Percentiles rank a stretch among this genome's conserved stretches.
Conservation (phyloP, 441 rosid species). For the Viola pubescens region DNA sequence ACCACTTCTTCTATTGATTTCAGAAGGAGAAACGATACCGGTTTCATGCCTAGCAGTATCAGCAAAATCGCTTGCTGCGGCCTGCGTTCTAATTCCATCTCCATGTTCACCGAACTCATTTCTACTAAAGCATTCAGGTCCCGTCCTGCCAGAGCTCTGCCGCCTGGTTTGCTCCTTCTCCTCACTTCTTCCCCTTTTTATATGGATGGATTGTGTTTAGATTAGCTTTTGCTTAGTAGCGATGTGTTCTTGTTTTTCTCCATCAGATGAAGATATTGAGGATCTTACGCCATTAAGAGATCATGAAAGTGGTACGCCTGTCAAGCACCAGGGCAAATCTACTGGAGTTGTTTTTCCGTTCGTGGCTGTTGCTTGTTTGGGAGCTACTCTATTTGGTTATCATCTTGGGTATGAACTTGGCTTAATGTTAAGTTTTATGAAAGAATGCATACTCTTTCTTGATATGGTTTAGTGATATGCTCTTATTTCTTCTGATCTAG, state of each 20-base stretch:
- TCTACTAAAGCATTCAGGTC: constrained; percentile 51
- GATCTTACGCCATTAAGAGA: constrained; percentile 45
- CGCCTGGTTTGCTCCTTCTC: constrained; percentile 47
- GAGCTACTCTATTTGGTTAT: constrained; percentile 91
- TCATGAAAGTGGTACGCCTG: constrained; percentile 37
- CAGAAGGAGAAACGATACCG: constrained; percentile 15
- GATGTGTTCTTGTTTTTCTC: constrained; percentile 1
- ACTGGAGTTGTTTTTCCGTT: constrained; percentile 76
- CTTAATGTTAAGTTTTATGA: background rate
- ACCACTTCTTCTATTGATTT: constrained; percentile 9
- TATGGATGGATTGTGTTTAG: background rate
- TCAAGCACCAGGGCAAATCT: constrained; percentile 39
- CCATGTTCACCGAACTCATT: constrained; percentile 58
- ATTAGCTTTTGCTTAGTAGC: background rate
- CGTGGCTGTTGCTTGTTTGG: constrained; percentile 93
- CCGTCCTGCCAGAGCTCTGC: constrained; percentile 57
- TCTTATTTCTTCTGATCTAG: constrained; percentile 30
- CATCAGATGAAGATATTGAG: constrained; percentile 61
- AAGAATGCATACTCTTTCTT: background rate
- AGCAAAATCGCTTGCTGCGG: constrained; percentile 23
- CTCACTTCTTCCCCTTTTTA: background rate
- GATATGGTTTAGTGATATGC: background rate
- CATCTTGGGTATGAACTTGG: constrained; percentile 43
- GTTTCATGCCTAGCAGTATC: constrained; percentile 19
- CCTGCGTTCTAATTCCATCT: constrained; percentile 23